phyloP scores from a whole-genome alignment of 306 rosid species.

The Adenanthera pavonina region DNA sequence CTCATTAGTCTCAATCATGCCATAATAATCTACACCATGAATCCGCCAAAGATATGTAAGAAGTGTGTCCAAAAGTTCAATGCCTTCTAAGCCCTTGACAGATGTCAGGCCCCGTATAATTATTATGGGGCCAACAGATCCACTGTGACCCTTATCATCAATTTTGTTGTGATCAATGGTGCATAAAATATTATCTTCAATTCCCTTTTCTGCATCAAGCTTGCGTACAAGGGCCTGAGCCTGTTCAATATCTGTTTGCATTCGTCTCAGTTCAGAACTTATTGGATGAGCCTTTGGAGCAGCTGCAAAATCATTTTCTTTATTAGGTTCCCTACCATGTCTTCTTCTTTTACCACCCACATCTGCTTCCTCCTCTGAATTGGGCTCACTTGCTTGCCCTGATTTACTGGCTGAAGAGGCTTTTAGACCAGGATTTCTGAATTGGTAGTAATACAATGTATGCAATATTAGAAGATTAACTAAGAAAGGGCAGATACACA shows the following conservation, averaged over 20 bases:
- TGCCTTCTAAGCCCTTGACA: conserved; percentile 95
- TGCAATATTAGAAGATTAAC: conserved; percentile 32
- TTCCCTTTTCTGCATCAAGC: conserved; percentile 87
- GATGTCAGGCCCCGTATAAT: conserved; percentile 85
- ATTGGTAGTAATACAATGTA: conserved; percentile 35
- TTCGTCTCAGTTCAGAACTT: conserved; percentile 82
- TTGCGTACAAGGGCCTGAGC: conserved; percentile 84
- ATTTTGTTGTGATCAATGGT: conserved; percentile 69
- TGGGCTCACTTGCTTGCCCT: conserved; percentile 80
- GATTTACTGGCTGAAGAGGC: conserved; percentile 68
- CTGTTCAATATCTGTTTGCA: conserved; percentile 82
- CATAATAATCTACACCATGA: conserved; percentile 96
- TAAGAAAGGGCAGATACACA: background rate
- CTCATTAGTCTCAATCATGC: conserved; percentile 83
- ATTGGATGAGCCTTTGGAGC: conserved; percentile 88
- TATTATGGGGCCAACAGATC: conserved; percentile 80
- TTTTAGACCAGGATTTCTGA: conserved; percentile 81
- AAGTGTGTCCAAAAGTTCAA: conserved; percentile 90
- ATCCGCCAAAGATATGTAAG: conserved; percentile 93
- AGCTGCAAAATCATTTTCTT: conserved; percentile 78
- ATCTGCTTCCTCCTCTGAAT: conserved; percentile 92
- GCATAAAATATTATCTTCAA: conserved; percentile 79
- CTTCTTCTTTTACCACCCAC: conserved; percentile 71
- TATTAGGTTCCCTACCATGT: conserved; percentile 73
- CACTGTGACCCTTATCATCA: conserved; percentile 57